phyloP scores from a whole-genome alignment of 768 basidiomycete species.

The Postia placenta region DNA sequence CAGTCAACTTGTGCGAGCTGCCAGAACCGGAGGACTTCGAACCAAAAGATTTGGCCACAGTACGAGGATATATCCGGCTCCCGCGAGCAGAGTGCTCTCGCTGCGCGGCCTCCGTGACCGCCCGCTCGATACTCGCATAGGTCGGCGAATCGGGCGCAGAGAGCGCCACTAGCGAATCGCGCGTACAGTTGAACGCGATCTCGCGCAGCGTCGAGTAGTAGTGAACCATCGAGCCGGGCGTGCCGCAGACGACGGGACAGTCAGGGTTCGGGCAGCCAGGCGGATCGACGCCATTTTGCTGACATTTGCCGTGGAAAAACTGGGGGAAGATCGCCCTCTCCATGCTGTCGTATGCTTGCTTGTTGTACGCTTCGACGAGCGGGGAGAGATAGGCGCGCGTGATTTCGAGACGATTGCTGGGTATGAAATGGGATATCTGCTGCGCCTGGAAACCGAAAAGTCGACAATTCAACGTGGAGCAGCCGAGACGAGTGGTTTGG shows the following conservation, averaged over 20 bases:
- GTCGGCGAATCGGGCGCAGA: constrained; percentile 32
- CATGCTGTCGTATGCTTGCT: constrained; percentile 37
- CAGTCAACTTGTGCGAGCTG: too few relatives aligned
- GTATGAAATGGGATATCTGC: constrained; percentile 30
- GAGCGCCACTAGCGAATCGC: constrained; percentile 27
- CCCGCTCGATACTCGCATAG: constrained; percentile 37
- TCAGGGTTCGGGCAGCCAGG: constrained; percentile 73
- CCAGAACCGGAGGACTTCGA: constrained; percentile 1
- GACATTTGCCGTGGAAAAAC: constrained; percentile 78
- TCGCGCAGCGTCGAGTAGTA: constrained; percentile 45
- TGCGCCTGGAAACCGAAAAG: constrained; percentile 29
- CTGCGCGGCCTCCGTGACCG: constrained; percentile 32
- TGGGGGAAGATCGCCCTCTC: constrained; percentile 56
- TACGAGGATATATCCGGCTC: constrained; percentile 10
- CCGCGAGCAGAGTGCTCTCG: constrained; percentile 11
- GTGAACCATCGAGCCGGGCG: constrained; percentile 74
- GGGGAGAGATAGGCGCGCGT: constrained; percentile 36
- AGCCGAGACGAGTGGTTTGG: not conserved
- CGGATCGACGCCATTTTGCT: constrained; percentile 47
- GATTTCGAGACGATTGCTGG: constrained; percentile 20
- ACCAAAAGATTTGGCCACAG: not conserved
- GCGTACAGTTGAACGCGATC: constrained; percentile 44
- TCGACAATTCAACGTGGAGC: constrained; percentile 8
- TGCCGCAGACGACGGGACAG: constrained; percentile 74
- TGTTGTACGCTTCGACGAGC: constrained; percentile 39